Base-by-base conservation (phyloP, 1,284 basidiomycete genomes). In the Volvariella surrecta region DNA sequence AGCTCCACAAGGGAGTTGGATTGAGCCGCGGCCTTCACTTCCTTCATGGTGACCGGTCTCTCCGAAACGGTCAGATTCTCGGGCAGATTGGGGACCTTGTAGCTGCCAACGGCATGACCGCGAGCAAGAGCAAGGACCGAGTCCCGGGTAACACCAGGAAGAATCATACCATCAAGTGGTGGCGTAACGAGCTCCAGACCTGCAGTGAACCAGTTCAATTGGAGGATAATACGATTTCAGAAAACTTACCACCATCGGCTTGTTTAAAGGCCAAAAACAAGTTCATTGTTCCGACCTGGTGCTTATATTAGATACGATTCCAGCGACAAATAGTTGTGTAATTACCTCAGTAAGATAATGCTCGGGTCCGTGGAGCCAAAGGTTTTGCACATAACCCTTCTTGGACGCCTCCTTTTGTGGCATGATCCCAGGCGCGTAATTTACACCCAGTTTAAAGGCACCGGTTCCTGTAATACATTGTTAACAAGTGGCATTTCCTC, bases 121-220 rank as follows among this genome's bases (percentile, higher is more conserved):
- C 82, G 77, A 1, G 90, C 88, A 42, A 99, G 80, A 7, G 74
- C 58, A 31, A 99, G 76, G 37, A 96, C 85, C 15, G 89, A 92
- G 63, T 97, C 92, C 49, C 95, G 84, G 6, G 94, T 98, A 15
- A 99, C 87, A 49, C 95, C 95, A 9, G 95, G 94, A 11, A 99
- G 82, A 56, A 99, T 93, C 73, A 96, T 86, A 45, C 94, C 94
- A 57, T 91, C 89, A 32, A 98, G 74, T 3, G 94, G 91, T 8
- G 95, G 93, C 0, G 93, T 95, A 40, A 91, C 81, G 47, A 96
- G 79, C 61, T 95, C 91, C 42, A 72, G 64, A 9, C 67, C 82
- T 84, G 48, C 3, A 30, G 17, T 19, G 2, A 32, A 31, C 24
- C 18, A 21, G 22, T 19, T 28, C 6, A n/a, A 32, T 35, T 37